Conservation (phyloP, 768 basidiomycete species). For the Pilatotrama ljubarskyi region DNA sequence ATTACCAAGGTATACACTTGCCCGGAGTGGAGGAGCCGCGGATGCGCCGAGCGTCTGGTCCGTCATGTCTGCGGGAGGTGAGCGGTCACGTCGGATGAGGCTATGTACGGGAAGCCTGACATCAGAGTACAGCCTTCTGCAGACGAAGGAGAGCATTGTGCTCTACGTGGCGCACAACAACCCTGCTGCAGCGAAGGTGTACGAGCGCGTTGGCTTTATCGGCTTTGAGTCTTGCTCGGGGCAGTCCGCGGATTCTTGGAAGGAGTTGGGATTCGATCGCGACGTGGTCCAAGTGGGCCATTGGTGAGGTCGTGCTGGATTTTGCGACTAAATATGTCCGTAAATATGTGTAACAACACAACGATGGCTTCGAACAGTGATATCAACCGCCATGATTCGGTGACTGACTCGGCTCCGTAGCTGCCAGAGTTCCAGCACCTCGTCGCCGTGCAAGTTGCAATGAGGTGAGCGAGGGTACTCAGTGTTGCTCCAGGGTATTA, state of each 20-base stretch:
- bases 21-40: constrained; percentile 47
- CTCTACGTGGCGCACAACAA: constrained; percentile 68
- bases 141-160: constrained; percentile 49
- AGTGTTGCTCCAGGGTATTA: too few species aligned
- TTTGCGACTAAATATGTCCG: neutral
- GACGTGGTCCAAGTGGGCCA: constrained; percentile 53
- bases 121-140: constrained; percentile 33
- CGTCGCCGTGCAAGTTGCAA: too few species aligned
- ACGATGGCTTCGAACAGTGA: too few species aligned
- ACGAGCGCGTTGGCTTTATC: constrained; percentile 64
- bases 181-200: constrained; percentile 54
- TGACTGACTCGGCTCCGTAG: too few species aligned
- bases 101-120: neutral
- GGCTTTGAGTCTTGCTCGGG: constrained; percentile 40
- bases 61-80: constrained; percentile 57
- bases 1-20: constrained; percentile 76
- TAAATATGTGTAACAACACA: too few species aligned
- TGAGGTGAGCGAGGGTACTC: too few species aligned
- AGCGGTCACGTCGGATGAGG: constrained; percentile 19
- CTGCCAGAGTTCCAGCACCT: too few species aligned
- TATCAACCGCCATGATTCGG: too few species aligned
- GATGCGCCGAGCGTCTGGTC: constrained; percentile 64
- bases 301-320: constrained; percentile 49
- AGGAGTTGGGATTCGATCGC: constrained; percentile 64
- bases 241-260: constrained; percentile 43